A percentile compares a stretch with the other conserved stretches of the same genome.
These are phyloP conservation scores for Mortierella sp. DNA, from an alignment of 371 early-diverging fungal species.

Conservation along the genomic window DNA sequence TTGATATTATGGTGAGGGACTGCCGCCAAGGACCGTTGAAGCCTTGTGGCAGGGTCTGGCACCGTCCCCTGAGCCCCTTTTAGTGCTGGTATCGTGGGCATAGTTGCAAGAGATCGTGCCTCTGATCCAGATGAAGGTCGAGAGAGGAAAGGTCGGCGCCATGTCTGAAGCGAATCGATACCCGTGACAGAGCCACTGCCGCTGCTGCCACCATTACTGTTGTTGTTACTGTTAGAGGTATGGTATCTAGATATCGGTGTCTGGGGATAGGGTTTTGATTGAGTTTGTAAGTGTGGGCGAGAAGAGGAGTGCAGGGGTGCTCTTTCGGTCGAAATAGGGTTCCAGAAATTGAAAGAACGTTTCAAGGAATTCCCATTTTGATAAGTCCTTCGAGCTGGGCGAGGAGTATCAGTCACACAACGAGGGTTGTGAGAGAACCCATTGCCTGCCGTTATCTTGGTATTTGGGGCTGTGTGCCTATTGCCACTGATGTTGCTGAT, in stretches of 20 bases:
- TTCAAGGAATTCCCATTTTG: constrained; percentile 34
- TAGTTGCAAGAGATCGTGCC: constrained; percentile 33
- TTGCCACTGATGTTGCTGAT: not conserved
- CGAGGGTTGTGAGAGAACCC: not conserved
- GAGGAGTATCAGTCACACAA: not conserved
- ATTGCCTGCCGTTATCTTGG: not conserved
- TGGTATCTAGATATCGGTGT: constrained; percentile 20
- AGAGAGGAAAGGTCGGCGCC: constrained; percentile 33
- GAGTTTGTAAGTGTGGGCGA: not conserved
- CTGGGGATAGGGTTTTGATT: not conserved
- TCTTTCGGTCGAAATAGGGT: not conserved
- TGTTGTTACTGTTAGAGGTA: constrained; percentile 5
- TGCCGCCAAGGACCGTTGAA: constrained; percentile 41
- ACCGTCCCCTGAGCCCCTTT: constrained; percentile 14
- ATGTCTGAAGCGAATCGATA: constrained; percentile 29
- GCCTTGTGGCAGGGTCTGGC: constrained; percentile 25
- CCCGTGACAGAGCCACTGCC: not conserved
- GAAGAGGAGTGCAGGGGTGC: not conserved
- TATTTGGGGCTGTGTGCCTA: not conserved
- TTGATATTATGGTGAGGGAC: constrained; percentile 53
- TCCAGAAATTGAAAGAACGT: constrained; percentile 21
- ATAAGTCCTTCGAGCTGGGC: constrained; percentile 5
- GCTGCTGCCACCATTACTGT: constrained; percentile 1
- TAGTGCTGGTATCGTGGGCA: constrained; percentile 33
- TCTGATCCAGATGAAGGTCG: constrained; percentile 13